phyloP scores from a whole-genome alignment of 768 basidiomycete genomes.

The Phanerochaete sordida region DNA sequence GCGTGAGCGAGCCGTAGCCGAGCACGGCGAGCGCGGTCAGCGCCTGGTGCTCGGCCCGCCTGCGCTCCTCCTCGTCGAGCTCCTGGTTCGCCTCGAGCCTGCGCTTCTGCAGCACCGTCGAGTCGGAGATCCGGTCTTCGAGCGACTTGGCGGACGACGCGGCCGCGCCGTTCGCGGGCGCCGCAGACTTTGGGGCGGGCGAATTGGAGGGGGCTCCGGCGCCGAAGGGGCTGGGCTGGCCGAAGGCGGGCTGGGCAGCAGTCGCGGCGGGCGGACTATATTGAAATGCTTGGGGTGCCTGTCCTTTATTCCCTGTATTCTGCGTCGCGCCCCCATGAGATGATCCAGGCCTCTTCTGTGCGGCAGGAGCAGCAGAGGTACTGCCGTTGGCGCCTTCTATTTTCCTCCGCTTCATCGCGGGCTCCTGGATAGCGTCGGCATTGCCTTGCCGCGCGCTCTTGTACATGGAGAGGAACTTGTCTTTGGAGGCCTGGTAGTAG shows the following conservation, averaged over 20 bases:
- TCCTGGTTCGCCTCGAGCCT: background rate
- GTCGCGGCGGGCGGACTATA: too few species aligned
- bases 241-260: background rate
- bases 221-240: background rate
- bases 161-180: too few species aligned
- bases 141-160: background rate
- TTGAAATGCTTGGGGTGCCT: too few species aligned
- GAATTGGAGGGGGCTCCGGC: background rate
- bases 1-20: background rate
- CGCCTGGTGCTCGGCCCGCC: background rate
- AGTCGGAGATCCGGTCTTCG: background rate
- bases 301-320: too few species aligned
- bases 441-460: constrained; percentile 29
- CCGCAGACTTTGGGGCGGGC: background rate
- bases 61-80: background rate
- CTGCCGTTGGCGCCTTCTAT: too few species aligned
- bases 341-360: too few species aligned
- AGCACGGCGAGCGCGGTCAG: background rate
- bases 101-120: background rate
- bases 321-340: background rate
- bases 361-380: too few species aligned
- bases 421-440: constrained; percentile 5
- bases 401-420: too few species aligned
- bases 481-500: constrained; percentile 30
- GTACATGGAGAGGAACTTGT: constrained; percentile 35